phyloP scores from a whole-genome alignment of 2,329 filamentous ascomycete genomes.

The Helminthosporium solani region DNA sequence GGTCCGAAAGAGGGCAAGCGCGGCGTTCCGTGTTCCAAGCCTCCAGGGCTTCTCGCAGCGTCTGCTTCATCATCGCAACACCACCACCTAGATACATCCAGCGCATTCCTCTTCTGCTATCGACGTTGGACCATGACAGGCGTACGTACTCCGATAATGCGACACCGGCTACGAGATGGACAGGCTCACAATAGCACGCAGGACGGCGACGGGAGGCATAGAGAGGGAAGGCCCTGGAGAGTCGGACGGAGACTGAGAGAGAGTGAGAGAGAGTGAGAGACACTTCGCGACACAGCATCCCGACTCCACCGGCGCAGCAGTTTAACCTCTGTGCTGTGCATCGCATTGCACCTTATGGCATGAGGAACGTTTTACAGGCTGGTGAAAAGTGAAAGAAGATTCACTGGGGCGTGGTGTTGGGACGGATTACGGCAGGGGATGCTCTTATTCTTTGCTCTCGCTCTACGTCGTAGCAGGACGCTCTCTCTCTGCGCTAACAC shows the following conservation, averaged over 20 bases:
- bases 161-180: background rate
- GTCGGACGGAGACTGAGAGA: background rate
- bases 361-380: no score
- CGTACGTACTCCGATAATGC: constrained; percentile 12
- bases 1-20: background rate
- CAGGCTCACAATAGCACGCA: constrained; percentile 8
- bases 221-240: no score
- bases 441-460: no score
- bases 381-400: no score
- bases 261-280: constrained; percentile 2
- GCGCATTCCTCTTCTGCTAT: background rate
- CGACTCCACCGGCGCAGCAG: background rate
- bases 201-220: constrained; percentile 3
- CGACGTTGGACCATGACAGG: background rate
- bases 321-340: no score
- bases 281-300: background rate
- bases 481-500: background rate
- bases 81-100: background rate
- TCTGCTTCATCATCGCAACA: constrained; percentile 3
- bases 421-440: no score
- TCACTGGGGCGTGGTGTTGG: no score
- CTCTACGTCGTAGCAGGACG: background rate
- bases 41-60: constrained; percentile 3
- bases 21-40: background rate
- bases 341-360: no score